Percentiles rank a stretch among this genome's conserved stretches.
Conservation (phyloP, 768 basidiomycete genomes). For the Macrocybe gigantea region DNA sequence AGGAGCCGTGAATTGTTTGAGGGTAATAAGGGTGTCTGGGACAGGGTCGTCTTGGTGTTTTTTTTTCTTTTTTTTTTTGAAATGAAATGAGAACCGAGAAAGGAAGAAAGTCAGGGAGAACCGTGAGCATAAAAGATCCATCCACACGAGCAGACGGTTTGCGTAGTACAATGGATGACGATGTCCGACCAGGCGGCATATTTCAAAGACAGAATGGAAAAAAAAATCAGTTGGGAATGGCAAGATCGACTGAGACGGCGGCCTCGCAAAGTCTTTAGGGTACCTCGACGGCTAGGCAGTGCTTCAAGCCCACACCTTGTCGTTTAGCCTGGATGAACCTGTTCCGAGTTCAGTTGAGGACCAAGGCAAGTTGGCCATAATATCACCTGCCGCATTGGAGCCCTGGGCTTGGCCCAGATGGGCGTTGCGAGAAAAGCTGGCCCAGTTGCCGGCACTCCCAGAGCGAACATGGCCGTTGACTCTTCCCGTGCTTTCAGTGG, state of each 20-base stretch:
- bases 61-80: not conserved
- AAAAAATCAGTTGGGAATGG: conserved; percentile 11
- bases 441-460: conserved; percentile 82
- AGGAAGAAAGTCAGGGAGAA: conserved; percentile 10
- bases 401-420: conserved; percentile 50
- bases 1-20: not conserved
- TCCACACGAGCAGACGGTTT: too few species aligned
- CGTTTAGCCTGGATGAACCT: conserved; percentile 46
- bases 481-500: conserved; percentile 39
- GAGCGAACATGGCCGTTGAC: conserved; percentile 66
- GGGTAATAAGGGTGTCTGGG: too few species aligned
- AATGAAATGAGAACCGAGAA: not conserved
- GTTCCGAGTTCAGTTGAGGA: conserved; percentile 45
- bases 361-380: conserved; percentile 56
- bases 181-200: conserved; percentile 41
- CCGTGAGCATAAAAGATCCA: conserved; percentile 9
- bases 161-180: conserved; percentile 7
- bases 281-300: not conserved
- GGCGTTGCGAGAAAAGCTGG: conserved; percentile 48
- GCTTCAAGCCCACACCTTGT: conserved; percentile 54
- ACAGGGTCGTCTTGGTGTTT: too few species aligned
- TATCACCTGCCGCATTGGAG: conserved; percentile 53
- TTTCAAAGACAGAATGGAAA: conserved; percentile 22
- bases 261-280: not conserved
- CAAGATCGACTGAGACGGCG: too few species aligned